Evolutionary conservation across 768 basidiomycete species (phyloP).

Genomic region (Cystofilobasidium macerans): DNA sequence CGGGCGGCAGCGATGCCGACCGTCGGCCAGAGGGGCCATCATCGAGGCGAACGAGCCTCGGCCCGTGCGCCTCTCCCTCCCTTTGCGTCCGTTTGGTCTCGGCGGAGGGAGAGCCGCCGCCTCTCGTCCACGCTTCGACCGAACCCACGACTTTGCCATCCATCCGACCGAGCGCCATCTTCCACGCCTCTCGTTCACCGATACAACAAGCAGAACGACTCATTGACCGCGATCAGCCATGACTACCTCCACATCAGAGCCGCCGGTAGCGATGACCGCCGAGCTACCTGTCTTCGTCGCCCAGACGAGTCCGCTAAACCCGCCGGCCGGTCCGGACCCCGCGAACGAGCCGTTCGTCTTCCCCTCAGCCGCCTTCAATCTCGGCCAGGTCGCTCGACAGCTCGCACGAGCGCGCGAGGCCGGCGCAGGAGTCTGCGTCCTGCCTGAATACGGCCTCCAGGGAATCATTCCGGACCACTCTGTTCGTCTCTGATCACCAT

Average conservation of each 20-base stretch:
- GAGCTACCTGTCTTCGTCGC: constrained; percentile 9
- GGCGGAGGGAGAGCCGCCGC: too few species aligned
- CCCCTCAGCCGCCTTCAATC: background rate
- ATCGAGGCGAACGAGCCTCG: too few species aligned
- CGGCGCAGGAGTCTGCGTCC: constrained; percentile 3
- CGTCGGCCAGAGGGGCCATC: too few species aligned
- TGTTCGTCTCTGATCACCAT: constrained; percentile 1
- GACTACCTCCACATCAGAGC: background rate
- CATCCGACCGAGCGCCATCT: too few species aligned
- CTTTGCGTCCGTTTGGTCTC: too few species aligned
- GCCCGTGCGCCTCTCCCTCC: too few species aligned
- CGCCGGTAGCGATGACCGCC: background rate
- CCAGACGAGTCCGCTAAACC: constrained; percentile 9
- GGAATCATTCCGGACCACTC: constrained; percentile 7
- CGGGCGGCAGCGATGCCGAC: too few species aligned
- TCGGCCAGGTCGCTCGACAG: background rate
- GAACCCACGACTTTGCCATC: too few species aligned
- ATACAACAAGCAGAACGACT: too few species aligned
- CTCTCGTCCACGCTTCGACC: too few species aligned
- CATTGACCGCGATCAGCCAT: too few species aligned
- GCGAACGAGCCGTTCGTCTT: constrained; percentile 2
- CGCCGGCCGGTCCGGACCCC: background rate
- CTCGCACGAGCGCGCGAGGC: background rate
- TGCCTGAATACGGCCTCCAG: constrained; percentile 15
- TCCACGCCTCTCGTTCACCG: too few species aligned